A percentile compares a stretch with the other conserved stretches of the same genome.
phyloP scores from a whole-genome alignment of 345 rosid genomes.

The Rhodamnia rubescens region DNA sequence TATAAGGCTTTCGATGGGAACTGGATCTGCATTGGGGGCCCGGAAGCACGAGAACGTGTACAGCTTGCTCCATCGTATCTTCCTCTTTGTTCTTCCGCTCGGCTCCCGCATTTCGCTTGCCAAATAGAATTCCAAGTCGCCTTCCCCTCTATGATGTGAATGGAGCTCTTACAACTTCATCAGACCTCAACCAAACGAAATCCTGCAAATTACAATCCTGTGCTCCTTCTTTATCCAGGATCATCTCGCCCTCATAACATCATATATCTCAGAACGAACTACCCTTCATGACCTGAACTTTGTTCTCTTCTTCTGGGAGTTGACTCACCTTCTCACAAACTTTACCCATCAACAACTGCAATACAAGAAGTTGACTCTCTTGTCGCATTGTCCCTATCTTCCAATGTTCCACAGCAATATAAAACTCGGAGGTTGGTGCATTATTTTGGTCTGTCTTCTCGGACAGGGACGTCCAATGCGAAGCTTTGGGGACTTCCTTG shows the following conservation, averaged over 20 bases:
- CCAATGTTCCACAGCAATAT: not conserved
- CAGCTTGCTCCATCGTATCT: conserved; percentile 34
- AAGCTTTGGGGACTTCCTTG: not conserved
- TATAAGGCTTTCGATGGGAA: conserved; percentile 8
- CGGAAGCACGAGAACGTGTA: conserved; percentile 32
- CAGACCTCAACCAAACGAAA: not conserved
- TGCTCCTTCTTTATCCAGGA: not conserved
- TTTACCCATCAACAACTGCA: not conserved
- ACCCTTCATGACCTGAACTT: not conserved
- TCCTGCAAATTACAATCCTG: not conserved
- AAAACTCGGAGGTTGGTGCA: not conserved
- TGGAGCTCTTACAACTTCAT: not conserved
- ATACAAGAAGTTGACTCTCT: not conserved
- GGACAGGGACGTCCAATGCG: not conserved
- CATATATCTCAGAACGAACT: not conserved
- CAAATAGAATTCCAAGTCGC: not conserved
- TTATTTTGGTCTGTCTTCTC: not conserved
- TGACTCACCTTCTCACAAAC: not conserved
- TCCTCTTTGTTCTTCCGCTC: conserved; percentile 11
- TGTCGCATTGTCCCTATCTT: not conserved
- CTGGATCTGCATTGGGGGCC: conserved; percentile 1
- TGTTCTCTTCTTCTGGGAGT: not conserved
- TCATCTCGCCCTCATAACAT: not conserved
- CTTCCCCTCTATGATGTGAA: not conserved
- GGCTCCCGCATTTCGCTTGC: conserved; percentile 3